phyloP scores from a whole-genome alignment of 2,329 filamentous ascomycete species.

The Paradendryphiella salina region DNA sequence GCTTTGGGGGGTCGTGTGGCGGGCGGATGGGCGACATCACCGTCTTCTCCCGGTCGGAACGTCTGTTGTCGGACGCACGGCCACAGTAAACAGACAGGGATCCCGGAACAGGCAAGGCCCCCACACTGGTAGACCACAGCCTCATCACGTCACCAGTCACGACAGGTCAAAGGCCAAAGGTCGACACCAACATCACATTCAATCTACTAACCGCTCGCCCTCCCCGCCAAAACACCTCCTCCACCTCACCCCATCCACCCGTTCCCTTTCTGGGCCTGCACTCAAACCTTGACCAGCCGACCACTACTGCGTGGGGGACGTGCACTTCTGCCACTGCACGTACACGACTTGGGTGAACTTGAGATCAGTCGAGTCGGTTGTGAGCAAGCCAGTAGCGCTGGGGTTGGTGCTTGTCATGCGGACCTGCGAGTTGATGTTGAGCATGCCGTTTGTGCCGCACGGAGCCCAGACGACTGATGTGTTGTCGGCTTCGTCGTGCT shows the following conservation, averaged over 20 bases:
- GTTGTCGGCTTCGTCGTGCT: conserved; percentile 49
- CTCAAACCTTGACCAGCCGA: conserved; percentile 20
- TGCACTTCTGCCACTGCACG: conserved; percentile 52
- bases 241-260: conserved; percentile 8
- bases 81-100: conserved; percentile 37
- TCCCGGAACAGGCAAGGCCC: conserved; percentile 19
- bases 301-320: conserved; percentile 7
- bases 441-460: conserved; percentile 54
- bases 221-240: conserved; percentile 15
- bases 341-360: conserved; percentile 53
- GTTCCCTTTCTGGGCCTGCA: conserved; percentile 8
- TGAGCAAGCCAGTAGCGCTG: conserved; percentile 48
- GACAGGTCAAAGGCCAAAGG: not conserved
- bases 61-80: conserved; percentile 27
- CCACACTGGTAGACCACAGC: not conserved
- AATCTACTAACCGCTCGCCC: conserved; percentile 6
- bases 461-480: conserved; percentile 57
- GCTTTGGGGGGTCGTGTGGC: conserved; percentile 21
- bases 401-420: conserved; percentile 44
- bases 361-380: conserved; percentile 55
- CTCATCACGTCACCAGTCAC: conserved; percentile 1
- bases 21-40: conserved; percentile 29
- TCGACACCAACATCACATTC: conserved; percentile 18
- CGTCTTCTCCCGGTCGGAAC: conserved; percentile 19
- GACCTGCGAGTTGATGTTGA: conserved; percentile 60